Base-by-base conservation (phyloP, 1,284 basidiomycete genomes). In the Cryptococcus neoformans region DNA sequence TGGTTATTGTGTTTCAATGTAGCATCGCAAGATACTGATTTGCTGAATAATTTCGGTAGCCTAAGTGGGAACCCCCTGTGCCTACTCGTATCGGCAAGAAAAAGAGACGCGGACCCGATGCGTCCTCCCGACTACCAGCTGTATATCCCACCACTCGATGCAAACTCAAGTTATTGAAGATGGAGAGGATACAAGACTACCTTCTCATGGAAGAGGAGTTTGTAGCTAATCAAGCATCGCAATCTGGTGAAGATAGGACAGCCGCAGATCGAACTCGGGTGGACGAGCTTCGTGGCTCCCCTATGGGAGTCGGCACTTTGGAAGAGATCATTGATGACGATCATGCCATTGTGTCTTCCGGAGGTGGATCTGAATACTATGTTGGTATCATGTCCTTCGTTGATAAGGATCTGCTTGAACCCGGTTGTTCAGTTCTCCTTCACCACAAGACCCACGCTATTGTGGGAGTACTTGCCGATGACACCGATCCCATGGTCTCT, bases 291-390 rank as follows among this genome's bases (percentile, higher is more conserved):
- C 85, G 96, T 50, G 96, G 96, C 17, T 89, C 86, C 52, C 96
- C 96, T 6, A 97, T 99, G 92, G 89, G 88, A 11, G 92, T 99
- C 53, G 96, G 96, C 40, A 92, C 93, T 0, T 82, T 99, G 68
- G 96, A 99, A 80, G 96, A 99, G 80, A 98, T 99, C 68, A 96
- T 99, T 72, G 96, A 99, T 81, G 96, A 99, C 80, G 96, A 99
- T 83, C 96, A 99, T 76, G 95, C 96, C 17, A 98, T 99, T 76
- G 89, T 99, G 70, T 94, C 91, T 76, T 91, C 90, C 9, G 86
- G 92, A 16, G 92, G 90, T 42, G 95, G 96, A 1, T 94, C 95
- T 37, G 96, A 99, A 76, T 94, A 89, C 79, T 99, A 99, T 75
- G 96, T 99, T 64, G 89, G 92, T 46, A 98, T 99, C 76, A 92